These are phyloP conservation scores for Apophysomyces sp. DNA, from an alignment of 371 early-diverging fungal species.

Conservation along the genomic window DNA sequence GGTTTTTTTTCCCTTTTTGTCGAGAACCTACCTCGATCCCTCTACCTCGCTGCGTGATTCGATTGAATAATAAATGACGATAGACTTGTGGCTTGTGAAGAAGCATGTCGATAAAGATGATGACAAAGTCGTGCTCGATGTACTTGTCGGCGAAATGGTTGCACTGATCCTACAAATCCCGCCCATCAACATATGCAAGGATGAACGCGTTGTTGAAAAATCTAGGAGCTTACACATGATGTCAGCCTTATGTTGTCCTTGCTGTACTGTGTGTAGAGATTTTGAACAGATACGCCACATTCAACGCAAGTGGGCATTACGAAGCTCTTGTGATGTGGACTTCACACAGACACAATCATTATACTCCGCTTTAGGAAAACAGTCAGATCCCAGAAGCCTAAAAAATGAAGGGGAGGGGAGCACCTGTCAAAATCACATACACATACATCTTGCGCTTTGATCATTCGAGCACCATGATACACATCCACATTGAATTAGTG, in stretches of 20 bases:
- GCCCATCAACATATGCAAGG: background rate
- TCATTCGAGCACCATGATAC: too few species aligned
- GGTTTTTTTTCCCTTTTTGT: background rate
- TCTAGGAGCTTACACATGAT: slow-evolving; percentile 68
- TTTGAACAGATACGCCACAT: slow-evolving; percentile 76
- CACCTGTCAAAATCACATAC: too few species aligned
- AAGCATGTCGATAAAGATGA: slow-evolving; percentile 93
- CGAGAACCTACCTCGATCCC: slow-evolving; percentile 50
- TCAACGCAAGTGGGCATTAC: slow-evolving; percentile 80
- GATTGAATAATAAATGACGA: slow-evolving; percentile 87
- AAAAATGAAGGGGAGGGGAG: too few species aligned
- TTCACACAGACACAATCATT: background rate
- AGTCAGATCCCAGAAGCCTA: too few species aligned
- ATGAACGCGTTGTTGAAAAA: background rate
- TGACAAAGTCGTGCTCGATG: slow-evolving; percentile 87
- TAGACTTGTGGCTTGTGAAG: slow-evolving; percentile 91
- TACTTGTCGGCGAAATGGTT: slow-evolving; percentile 91
- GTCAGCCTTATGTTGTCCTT: slow-evolving; percentile 88
- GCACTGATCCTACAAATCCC: slow-evolving; percentile 62
- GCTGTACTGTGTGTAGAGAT: slow-evolving; percentile 87
- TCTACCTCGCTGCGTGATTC: slow-evolving; percentile 52
- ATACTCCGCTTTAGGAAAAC: background rate
- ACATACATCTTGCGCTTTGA: too few species aligned
- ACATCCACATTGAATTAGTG: too few species aligned
- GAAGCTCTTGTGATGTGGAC: background rate